Evolutionary conservation across 805 yeast species (phyloP), one percentile per base, ranked within the genome.

Genomic region (Saccharomyces mikatae): DNA sequence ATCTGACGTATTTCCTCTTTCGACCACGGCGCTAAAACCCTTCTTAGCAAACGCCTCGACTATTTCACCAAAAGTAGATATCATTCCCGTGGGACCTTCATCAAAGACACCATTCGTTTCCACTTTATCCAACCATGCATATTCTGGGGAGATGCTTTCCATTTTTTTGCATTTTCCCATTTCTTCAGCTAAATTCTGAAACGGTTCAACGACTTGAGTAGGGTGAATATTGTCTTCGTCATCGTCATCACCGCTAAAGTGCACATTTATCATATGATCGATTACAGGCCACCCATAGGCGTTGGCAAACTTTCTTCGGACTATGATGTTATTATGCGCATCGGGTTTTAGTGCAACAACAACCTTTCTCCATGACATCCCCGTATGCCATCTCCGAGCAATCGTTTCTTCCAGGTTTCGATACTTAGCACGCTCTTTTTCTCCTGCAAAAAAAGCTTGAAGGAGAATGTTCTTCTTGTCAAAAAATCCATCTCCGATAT

Each of bases 241-340:
- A n/a, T 44, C 51, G 31, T 52, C 59, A 21, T 55, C 53, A 10
- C 60, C 62, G 31, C 50, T 64, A 67, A 87, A 87, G 71, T 87
- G 94, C 50, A 78, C 75, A 13, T 75, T 73, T 1, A 84, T 79
- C 56, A 87, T 64, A 53, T 66, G 94, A 56, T 86, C 90, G 49
- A 87, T 73, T 0, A 86, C 88, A 0, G 81, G 82, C 96, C 96
- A 87, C 1, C 96, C 95, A 69, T 82, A 87, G 0, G 92, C 94
- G 71, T 87, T 87, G 5, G 95, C 85, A 74, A 88, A 94, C 57
- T 88, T 73, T 60, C 99, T 77, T 58, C 99, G 75, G 1, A 92
- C 98, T 28, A 89, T 77, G 29, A 94, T 90, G 64, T 90, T 92
- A 64, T 92, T 92, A 66, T 92, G 99, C 0, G 99, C 97, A 68